Evolutionary conservation across 2,329 filamentous ascomycete species (phyloP).

Genomic region (Aspergillus chevalieri): DNA sequence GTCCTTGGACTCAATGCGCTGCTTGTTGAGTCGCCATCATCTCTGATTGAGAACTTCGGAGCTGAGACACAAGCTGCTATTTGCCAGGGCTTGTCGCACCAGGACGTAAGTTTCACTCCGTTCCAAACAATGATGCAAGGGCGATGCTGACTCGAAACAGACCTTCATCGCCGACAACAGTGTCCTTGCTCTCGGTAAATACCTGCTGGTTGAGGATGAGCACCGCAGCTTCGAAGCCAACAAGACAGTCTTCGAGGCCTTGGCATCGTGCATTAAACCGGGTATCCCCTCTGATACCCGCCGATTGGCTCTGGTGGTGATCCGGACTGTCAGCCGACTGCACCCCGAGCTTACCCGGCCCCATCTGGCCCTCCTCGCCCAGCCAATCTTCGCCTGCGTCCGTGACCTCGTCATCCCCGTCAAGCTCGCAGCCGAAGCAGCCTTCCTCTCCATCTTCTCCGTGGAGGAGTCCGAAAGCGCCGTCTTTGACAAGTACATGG

Average conservation of each 20-base stretch:
- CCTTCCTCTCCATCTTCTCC: slow-evolving; percentile 83
- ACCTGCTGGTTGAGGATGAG: slow-evolving; percentile 60
- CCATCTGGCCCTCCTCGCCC: slow-evolving; percentile 72
- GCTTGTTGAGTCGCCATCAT: slow-evolving; percentile 69
- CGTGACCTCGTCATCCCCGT: slow-evolving; percentile 89
- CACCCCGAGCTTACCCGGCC: slow-evolving; percentile 75
- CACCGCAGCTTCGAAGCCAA: slow-evolving; percentile 64
- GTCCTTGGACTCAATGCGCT: slow-evolving; percentile 85
- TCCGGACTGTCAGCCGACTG: slow-evolving; percentile 75
- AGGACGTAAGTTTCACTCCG: slow-evolving; percentile 55
- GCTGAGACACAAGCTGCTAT: slow-evolving; percentile 73
- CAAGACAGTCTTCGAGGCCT: slow-evolving; percentile 71
- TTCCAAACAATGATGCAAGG: neutral
- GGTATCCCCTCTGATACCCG: slow-evolving; percentile 76
- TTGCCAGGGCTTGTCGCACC: slow-evolving; percentile 69
- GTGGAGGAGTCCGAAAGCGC: slow-evolving; percentile 80
- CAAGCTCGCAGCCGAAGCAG: slow-evolving; percentile 89
- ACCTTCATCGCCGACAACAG: slow-evolving; percentile 82
- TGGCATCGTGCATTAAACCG: slow-evolving; percentile 69
- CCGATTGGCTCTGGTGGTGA: slow-evolving; percentile 75
- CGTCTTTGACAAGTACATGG: slow-evolving; percentile 88
- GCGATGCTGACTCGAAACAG: slow-evolving; percentile 37
- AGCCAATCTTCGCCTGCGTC: slow-evolving; percentile 80
- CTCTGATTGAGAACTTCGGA: slow-evolving; percentile 61
- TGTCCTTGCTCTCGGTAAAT: slow-evolving; percentile 86